Conservation (phyloP, 495 filamentous ascomycete species). For the Penicillium lividum region DNA sequence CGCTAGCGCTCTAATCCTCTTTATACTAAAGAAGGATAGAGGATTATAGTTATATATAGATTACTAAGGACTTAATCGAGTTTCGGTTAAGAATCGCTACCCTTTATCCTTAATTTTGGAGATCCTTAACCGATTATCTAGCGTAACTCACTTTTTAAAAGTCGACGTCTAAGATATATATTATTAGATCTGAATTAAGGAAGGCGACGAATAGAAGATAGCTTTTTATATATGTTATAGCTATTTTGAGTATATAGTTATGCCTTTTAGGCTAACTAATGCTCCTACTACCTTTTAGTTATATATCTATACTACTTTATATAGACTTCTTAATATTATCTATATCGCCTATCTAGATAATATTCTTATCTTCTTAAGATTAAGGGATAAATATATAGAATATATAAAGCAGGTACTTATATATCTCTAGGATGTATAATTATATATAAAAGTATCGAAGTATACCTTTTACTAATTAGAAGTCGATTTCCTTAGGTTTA, state of each 20-base stretch:
- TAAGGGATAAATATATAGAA: neutral
- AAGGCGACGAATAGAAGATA: neutral
- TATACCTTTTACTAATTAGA: constrained; percentile 1
- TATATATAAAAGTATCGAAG: neutral
- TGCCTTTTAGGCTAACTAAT: constrained; percentile 3
- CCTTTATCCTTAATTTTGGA: neutral
- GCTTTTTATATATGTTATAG: neutral
- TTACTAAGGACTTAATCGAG: no score
- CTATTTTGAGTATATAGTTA: constrained; percentile 5
- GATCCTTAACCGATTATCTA: neutral
- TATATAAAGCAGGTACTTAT: neutral
- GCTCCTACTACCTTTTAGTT: no score
- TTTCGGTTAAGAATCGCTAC: no score
- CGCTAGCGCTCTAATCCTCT: neutral
- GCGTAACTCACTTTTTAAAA: neutral
- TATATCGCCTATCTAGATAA: constrained; percentile 3
- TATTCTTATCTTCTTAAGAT: neutral
- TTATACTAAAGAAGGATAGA: neutral
- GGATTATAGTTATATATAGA: no score
- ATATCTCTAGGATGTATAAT: neutral
- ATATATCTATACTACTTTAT: neutral
- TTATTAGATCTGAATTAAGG: neutral
- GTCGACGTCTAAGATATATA: neutral
- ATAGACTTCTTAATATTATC: neutral
- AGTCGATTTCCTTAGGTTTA: neutral